Conservation (phyloP, 2,329 filamentous ascomycete species). For the Alternaria dauci region DNA sequence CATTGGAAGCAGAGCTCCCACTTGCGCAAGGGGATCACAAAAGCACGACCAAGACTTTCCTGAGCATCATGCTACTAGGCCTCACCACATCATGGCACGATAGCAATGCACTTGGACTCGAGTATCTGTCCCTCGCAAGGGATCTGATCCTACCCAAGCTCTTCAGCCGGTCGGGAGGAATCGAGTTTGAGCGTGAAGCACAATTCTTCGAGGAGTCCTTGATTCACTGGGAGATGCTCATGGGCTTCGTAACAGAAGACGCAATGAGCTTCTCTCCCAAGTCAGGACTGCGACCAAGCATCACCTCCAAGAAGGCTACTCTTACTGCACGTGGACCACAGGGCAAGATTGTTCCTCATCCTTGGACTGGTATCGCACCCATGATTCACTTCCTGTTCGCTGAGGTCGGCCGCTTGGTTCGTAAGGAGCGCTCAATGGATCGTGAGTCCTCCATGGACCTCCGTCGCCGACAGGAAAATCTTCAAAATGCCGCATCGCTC, state of each 20-base stretch:
- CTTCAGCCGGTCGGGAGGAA: constrained; percentile 42
- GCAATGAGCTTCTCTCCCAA: constrained; percentile 46
- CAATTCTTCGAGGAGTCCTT: constrained; percentile 65
- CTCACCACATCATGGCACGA: constrained; percentile 69
- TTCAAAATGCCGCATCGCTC: constrained; percentile 52
- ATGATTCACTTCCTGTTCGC: constrained; percentile 57
- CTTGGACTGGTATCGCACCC: constrained; percentile 60
- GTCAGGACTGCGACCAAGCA: constrained; percentile 34
- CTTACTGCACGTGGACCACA: constrained; percentile 39
- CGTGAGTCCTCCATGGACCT: constrained; percentile 39
- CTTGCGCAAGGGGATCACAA: constrained; percentile 53
- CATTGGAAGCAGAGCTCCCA: constrained; percentile 59
- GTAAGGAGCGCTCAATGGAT: constrained; percentile 47
- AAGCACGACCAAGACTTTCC: constrained; percentile 60
- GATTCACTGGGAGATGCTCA: constrained; percentile 68
- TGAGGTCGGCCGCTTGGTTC: constrained; percentile 56
- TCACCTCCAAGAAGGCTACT: constrained; percentile 29
- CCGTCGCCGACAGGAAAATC: constrained; percentile 44
- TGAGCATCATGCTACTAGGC: constrained; percentile 67
- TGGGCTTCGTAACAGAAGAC: constrained; percentile 62
- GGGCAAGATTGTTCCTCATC: constrained; percentile 54
- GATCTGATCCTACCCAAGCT: constrained; percentile 57
- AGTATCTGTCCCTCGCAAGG: constrained; percentile 60
- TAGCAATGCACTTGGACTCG: constrained; percentile 62
- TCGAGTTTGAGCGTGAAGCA: constrained; percentile 46